Conservation (phyloP, 2,329 filamentous ascomycete species). For the Macrophomina tecta region DNA sequence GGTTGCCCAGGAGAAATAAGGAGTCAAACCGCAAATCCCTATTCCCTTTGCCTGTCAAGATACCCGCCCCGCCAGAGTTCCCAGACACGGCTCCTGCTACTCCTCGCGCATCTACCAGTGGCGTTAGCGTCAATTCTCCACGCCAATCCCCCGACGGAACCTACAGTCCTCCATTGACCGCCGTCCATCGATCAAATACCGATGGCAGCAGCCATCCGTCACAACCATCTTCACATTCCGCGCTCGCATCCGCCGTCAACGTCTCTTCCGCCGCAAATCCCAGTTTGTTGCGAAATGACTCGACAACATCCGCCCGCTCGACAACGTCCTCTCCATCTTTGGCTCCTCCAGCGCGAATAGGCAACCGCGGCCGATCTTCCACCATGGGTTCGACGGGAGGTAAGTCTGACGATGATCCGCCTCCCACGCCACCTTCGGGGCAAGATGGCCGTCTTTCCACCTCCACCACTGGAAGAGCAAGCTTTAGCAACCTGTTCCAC, state of each 20-base stretch:
- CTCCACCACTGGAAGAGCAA: constrained; percentile 85
- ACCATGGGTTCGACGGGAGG: constrained; percentile 85
- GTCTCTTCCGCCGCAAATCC: constrained; percentile 44
- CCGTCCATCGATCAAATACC: constrained; percentile 36
- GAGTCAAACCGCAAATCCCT: constrained; percentile 72
- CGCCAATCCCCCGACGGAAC: constrained; percentile 41
- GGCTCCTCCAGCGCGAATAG: constrained; percentile 65
- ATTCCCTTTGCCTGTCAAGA: constrained; percentile 87
- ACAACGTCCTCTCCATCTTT: constrained; percentile 60
- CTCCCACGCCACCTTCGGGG: constrained; percentile 58
- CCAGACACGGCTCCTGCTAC: constrained; percentile 53
- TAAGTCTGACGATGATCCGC: constrained; percentile 72
- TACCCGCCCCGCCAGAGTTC: constrained; percentile 55
- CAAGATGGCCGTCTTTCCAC: constrained; percentile 72
- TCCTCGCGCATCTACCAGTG: constrained; percentile 50
- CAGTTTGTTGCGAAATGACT: constrained; percentile 64
- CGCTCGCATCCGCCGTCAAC: constrained; percentile 46
- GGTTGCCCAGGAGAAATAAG: constrained; percentile 75
- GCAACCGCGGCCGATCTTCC: constrained; percentile 78
- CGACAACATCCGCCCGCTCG: constrained; percentile 71
- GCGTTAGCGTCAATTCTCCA: constrained; percentile 41
- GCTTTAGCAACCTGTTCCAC: constrained; percentile 86
- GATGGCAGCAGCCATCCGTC: constrained; percentile 41
- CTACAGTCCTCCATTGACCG: constrained; percentile 50
- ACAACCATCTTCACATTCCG: constrained; percentile 58